Evolutionary conservation across 352 stramenopile species (phyloP).

Genomic region (Phytophthora sojae): DNA sequence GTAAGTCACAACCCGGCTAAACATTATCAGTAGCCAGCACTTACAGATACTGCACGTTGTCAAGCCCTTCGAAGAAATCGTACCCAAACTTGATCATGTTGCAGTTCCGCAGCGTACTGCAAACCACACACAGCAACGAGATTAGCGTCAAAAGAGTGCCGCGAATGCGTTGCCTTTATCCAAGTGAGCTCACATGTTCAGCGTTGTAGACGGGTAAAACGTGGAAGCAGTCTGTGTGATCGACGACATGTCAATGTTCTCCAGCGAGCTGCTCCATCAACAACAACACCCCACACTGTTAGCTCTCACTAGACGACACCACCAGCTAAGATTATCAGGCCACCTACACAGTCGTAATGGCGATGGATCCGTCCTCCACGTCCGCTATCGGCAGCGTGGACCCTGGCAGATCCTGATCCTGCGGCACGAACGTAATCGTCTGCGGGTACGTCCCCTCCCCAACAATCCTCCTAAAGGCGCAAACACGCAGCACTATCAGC

Average conservation of each 20-base stretch:
- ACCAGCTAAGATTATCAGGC: not conserved
- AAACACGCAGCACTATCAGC: not conserved
- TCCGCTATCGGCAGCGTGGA: conserved; percentile 30
- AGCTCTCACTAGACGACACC: not conserved
- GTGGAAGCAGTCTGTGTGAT: conserved; percentile 36
- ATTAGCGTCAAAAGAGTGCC: not conserved
- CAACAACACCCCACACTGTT: not conserved
- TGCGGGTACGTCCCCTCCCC: conserved; percentile 34
- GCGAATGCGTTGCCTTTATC: not conserved
- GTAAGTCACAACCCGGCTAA: not conserved
- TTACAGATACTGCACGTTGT: conserved; percentile 44
- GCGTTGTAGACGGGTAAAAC: conserved; percentile 37
- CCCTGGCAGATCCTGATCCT: conserved; percentile 36
- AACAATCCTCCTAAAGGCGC: conserved; percentile 22
- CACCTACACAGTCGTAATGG: conserved; percentile 36
- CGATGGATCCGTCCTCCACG: conserved; percentile 21
- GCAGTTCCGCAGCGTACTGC: conserved; percentile 53
- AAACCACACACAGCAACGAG: not conserved
- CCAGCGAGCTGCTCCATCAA: conserved; percentile 21
- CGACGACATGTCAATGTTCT: conserved; percentile 44
- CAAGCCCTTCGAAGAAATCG: conserved; percentile 37
- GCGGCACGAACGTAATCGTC: conserved; percentile 34
- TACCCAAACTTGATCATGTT: conserved; percentile 50
- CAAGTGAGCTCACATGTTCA: conserved; percentile 34
- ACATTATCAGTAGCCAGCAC: not conserved